These are phyloP conservation scores for Fragosphaeria purpurea DNA, from an alignment of 2,329 filamentous ascomycete genomes.

Conservation along the genomic window DNA sequence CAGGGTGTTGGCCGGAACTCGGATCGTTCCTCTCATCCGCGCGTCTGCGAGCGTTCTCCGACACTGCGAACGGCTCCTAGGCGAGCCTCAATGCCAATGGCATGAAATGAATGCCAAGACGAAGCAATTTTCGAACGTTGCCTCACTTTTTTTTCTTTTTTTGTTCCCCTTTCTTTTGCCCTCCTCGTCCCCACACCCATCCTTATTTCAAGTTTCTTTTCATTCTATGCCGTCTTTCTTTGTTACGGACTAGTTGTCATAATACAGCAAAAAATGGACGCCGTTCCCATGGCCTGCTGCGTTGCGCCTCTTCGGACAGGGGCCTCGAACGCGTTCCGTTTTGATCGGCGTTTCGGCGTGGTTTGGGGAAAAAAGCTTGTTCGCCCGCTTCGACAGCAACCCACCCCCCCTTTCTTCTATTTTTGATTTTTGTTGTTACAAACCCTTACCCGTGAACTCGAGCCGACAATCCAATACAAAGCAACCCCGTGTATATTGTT, in stretches of 20 bases:
- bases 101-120: constrained; percentile 6
- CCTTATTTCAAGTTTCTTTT: not conserved
- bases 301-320: not conserved
- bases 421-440: too few species aligned
- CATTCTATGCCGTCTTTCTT: not conserved
- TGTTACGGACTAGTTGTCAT: too few species aligned
- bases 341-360: constrained; percentile 15
- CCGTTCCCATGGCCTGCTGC: too few species aligned
- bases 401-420: not conserved
- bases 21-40: too few species aligned
- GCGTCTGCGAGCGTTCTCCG: too few species aligned
- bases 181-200: too few species aligned
- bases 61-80: too few species aligned
- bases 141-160: not conserved
- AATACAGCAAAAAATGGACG: too few species aligned
- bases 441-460: too few species aligned
- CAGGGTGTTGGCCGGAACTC: too few species aligned
- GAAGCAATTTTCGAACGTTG: not conserved
- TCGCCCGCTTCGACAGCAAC: not conserved
- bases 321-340: constrained; percentile 9
- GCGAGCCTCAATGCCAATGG: not conserved
- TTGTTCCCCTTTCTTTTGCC: not conserved
- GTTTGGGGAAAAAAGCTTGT: not conserved
- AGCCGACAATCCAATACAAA: too few species aligned
- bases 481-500: too few species aligned